Base-by-base conservation (phyloP, 139 green algal species). In the Yamagishiella unicocca region DNA sequence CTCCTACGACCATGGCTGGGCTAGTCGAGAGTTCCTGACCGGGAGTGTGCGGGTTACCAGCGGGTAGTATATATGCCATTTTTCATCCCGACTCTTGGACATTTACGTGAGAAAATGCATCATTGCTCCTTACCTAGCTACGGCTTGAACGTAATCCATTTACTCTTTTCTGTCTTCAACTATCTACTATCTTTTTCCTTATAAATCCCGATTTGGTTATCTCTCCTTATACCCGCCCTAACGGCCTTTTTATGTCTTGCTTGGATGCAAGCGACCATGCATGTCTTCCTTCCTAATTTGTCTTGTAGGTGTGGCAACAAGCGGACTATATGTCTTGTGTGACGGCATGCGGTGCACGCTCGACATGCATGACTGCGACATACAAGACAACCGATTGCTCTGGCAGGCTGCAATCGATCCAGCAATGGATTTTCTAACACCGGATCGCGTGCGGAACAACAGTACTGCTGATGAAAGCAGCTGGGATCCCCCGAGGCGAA, bases 291-390 rank as follows among this genome's bases (percentile, higher is more conserved):
- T n/a, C n/a, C n/a, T n/a, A n/a, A n/a, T n/a, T n/a, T n/a, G n/a
- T n/a, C n/a, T n/a, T 58, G 43, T 43, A 80, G 72, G 72, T 2
- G 72, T 80, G 27, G 72, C 72, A 7, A 80, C 72, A 27, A 43
- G 43, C 9, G 72, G 29, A 2, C 29, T 80, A 12, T 80, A 80
- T 43, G 43, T 80, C 5, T 12, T 80, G 29, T 80, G 72, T 24
- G 72, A 80, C 14, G 43, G 43, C 14, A 42, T 12, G 14, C 22
- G 25, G 33, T 78, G 71, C 71, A 58, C 5, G 24, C 7, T 78
- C 9, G 25, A 8, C 2, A 9, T 78, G 9, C 24, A 2, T 0
- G 27, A 78, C 40, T 61, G 71, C 42, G 38, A 40, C 3, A 10
- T 78, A 9, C 21, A 19, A 2, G 71, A 35, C 40, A 78, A 78